phyloP scores from a whole-genome alignment of 2,329 filamentous ascomycete genomes.

The Colletotrichum ledebouriae region DNA sequence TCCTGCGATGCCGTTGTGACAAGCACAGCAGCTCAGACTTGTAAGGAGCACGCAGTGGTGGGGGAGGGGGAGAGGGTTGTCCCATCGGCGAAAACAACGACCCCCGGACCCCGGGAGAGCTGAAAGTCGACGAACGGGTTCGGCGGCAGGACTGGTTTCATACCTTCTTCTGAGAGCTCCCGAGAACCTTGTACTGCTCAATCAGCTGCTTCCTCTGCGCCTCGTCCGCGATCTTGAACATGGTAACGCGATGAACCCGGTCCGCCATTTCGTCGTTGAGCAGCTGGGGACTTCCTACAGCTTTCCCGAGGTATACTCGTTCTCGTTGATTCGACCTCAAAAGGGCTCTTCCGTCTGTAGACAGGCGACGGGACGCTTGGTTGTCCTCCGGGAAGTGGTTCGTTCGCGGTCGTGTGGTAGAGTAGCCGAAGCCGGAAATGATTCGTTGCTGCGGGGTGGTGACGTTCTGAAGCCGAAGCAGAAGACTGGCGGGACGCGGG shows the following conservation, averaged over 20 bases:
- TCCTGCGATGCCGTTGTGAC: too few species aligned
- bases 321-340: background rate
- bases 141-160: slow-evolving; percentile 31
- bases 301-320: background rate
- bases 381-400: background rate
- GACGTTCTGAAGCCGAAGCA: slow-evolving; percentile 28
- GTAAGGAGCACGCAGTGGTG: too few species aligned
- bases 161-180: slow-evolving; percentile 59
- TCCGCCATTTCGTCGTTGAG: slow-evolving; percentile 54
- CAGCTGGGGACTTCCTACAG: background rate
- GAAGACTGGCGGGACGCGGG: background rate
- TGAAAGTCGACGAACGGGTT: too few species aligned
- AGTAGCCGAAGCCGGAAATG: slow-evolving; percentile 21
- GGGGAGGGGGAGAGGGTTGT: too few species aligned
- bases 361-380: background rate
- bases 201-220: slow-evolving; percentile 60
- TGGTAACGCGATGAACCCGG: slow-evolving; percentile 63
- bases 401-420: background rate
- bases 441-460: slow-evolving; percentile 17
- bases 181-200: slow-evolving; percentile 59
- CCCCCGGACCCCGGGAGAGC: too few species aligned
- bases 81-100: too few species aligned
- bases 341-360: background rate
- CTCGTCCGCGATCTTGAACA: slow-evolving; percentile 65
- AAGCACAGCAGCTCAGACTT: too few species aligned